Evolutionary conservation across 768 basidiomycete genomes (phyloP).

Genomic region (Kwoniella europaea): DNA sequence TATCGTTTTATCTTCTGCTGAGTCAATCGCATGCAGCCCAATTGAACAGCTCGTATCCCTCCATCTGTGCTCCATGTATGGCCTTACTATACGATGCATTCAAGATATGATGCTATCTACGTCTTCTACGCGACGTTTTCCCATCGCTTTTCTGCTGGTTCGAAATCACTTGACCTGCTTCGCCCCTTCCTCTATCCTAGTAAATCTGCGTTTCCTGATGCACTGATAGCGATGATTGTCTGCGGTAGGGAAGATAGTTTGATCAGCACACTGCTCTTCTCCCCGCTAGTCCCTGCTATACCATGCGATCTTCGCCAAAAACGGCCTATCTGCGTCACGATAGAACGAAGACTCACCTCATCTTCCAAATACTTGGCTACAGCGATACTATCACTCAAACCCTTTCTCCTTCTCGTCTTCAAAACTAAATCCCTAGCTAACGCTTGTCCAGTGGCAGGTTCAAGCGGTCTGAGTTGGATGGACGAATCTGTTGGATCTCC

Average conservation of each 20-base stretch:
- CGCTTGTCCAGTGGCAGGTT: conserved; percentile 95
- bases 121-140: not conserved
- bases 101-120: not conserved
- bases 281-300: not conserved
- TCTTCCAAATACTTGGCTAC: conserved; percentile 97
- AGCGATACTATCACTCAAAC: conserved; percentile 93
- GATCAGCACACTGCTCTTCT: no score
- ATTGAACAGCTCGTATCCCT: no score
- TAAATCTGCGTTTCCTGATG: conserved; percentile 93
- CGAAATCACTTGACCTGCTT: not conserved
- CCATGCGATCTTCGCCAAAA: not conserved
- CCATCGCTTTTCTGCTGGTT: not conserved
- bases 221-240: conserved; percentile 80
- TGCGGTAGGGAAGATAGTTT: conserved; percentile 57
- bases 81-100: not conserved
- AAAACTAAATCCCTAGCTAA: conserved; percentile 92
- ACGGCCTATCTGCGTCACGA: not conserved
- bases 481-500: conserved; percentile 98
- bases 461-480: conserved; percentile 92
- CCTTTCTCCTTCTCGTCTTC: conserved; percentile 94
- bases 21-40: no score
- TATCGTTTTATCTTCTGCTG: no score
- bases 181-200: conserved; percentile 63
- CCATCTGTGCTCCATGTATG: no score
- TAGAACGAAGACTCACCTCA: conserved; percentile 66